Conservation (phyloP, 2,329 filamentous ascomycete species). For the Claviceps quebecensis region DNA sequence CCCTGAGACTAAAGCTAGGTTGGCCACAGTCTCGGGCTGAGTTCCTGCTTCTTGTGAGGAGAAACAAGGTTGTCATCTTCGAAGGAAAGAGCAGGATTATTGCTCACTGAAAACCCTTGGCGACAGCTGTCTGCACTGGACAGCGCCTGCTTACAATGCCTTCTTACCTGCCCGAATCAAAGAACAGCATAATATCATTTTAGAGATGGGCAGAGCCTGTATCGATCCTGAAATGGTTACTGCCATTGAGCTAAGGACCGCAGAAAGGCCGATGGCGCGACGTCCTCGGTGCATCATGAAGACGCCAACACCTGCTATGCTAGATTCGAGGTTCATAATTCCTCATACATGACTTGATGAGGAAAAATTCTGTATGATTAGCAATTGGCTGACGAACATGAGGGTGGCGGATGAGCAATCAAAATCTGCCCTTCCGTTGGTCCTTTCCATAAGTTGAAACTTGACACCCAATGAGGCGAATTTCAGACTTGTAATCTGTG, state of each 20-base stretch:
- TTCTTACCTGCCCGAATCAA: not conserved
- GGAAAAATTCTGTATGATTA: not conserved
- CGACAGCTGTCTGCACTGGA: constrained; percentile 2
- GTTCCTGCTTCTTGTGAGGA: not conserved
- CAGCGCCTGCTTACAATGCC: not conserved
- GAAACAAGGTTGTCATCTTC: not conserved
- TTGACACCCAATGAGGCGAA: not conserved
- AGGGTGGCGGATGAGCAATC: not conserved
- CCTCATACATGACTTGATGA: not conserved
- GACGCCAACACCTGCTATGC: not conserved
- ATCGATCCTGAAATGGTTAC: not conserved
- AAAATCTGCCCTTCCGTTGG: not conserved
- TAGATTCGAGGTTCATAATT: not conserved
- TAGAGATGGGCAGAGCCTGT: not conserved
- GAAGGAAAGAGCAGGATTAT: constrained; percentile 2
- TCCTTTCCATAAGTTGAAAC: no score
- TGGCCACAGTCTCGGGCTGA: not conserved
- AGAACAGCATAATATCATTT: not conserved
- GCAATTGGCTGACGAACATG: not conserved
- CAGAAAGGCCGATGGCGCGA: not conserved
- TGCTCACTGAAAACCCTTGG: not conserved
- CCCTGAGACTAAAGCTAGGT: not conserved
- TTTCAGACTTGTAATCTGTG: not conserved
- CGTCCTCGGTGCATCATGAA: not conserved
- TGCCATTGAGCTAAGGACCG: not conserved